These are phyloP conservation scores for Penicillium paneum DNA, from an alignment of 2,329 filamentous ascomycete genomes.

Conservation along the genomic window DNA sequence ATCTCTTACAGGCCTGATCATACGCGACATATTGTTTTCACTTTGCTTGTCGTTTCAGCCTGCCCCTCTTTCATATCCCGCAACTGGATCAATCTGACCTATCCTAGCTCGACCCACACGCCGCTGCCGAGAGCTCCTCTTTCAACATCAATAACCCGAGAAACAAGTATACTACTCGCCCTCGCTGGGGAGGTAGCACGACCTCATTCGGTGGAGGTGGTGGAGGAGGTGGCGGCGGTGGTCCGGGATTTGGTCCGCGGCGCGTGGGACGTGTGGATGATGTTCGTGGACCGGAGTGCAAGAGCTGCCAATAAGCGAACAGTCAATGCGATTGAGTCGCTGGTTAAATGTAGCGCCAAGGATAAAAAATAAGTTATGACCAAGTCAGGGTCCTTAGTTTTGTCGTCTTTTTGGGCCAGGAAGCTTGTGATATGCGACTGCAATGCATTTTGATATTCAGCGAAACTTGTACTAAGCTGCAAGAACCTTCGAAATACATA, in stretches of 20 bases:
- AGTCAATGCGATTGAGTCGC: too few relatives aligned
- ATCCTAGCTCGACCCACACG: slow-evolving; percentile 45
- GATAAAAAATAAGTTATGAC: neutral
- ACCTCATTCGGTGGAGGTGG: slow-evolving; percentile 24
- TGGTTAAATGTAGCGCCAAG: neutral
- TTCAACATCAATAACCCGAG: slow-evolving; percentile 43
- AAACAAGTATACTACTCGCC: slow-evolving; percentile 23
- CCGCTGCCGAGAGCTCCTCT: slow-evolving; percentile 44
- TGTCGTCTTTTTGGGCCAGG: neutral
- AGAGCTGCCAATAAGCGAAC: slow-evolving; percentile 38
- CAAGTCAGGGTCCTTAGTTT: neutral
- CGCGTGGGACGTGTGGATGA: slow-evolving; percentile 48
- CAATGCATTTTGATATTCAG: slow-evolving; percentile 1
- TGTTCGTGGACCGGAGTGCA: slow-evolving; percentile 48
- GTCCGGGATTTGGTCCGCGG: slow-evolving; percentile 33
- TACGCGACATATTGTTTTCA: neutral
- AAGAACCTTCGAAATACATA: neutral
- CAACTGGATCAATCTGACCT: slow-evolving; percentile 13
- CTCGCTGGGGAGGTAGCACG: slow-evolving; percentile 26
- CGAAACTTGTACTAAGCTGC: neutral
- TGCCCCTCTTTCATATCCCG: neutral
- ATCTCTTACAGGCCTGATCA: neutral
- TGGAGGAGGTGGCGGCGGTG: slow-evolving; percentile 29
- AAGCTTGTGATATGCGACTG: neutral
- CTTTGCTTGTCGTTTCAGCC: neutral